phyloP scores from a whole-genome alignment of 257 asterid species.

The Asclepias syriaca region DNA sequence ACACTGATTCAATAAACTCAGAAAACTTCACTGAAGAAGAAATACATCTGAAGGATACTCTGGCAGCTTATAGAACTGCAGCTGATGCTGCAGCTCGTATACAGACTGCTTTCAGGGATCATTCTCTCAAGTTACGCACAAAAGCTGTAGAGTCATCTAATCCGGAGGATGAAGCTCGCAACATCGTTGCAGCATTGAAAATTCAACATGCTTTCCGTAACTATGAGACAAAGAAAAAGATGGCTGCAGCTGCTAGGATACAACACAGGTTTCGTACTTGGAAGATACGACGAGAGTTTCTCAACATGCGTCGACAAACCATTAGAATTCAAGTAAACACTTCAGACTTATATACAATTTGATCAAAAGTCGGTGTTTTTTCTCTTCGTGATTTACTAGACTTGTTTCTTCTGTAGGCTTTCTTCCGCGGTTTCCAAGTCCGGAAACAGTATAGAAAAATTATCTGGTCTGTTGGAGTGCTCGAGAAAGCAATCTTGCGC shows the following conservation, averaged over 20 bases:
- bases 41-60: conserved; percentile 63
- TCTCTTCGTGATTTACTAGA: too few species aligned
- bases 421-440: conserved; percentile 76
- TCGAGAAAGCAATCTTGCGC: conserved; percentile 84
- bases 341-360: conserved; percentile 8
- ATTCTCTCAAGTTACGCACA: conserved; percentile 46
- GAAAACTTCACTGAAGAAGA: conserved; percentile 70
- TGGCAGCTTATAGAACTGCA: conserved; percentile 90
- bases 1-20: conserved; percentile 30
- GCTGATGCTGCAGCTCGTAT: conserved; percentile 99
- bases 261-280: conserved; percentile 80
- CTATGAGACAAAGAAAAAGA: conserved; percentile 56
- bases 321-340: conserved; percentile 66
- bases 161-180: conserved; percentile 82
- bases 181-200: conserved; percentile 91
- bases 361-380: neutral
- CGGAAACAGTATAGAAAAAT: conserved; percentile 77
- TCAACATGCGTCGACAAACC: conserved; percentile 82
- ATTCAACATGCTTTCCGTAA: conserved; percentile 95
- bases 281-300: conserved; percentile 82
- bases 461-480: conserved; percentile 86
- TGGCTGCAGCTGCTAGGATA: conserved; percentile 83
- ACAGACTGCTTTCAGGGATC: conserved; percentile 91
- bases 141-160: conserved; percentile 43
- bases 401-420: conserved; percentile 33